Conservation (phyloP, 1,284 basidiomycete genomes). For the Cerioporus squamosus region DNA sequence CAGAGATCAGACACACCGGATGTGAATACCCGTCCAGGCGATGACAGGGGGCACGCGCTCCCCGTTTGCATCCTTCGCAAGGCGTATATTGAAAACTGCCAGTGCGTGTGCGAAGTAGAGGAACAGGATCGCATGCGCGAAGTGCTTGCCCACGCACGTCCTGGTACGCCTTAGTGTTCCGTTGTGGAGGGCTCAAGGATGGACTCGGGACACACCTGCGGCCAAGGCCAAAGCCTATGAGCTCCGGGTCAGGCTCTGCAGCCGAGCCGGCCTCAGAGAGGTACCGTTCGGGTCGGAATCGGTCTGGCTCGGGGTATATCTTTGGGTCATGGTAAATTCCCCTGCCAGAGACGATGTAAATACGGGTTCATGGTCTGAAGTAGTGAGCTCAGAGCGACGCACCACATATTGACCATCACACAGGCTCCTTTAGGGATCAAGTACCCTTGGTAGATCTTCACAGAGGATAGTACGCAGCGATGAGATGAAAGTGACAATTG, state of each 20-base stretch:
- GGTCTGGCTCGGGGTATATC: conserved; percentile 20
- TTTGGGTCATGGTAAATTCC: conserved; percentile 22
- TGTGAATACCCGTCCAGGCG: not conserved
- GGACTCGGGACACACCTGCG: not conserved
- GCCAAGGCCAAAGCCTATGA: conserved; percentile 7
- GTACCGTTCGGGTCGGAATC: conserved; percentile 13
- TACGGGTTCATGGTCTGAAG: not conserved
- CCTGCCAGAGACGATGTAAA: conserved; percentile 5
- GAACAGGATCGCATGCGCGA: conserved; percentile 2
- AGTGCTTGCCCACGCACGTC: conserved; percentile 9
- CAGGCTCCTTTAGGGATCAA: conserved; percentile 1
- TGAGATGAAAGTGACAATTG: not conserved
- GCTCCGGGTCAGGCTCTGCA: not conserved
- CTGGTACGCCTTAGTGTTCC: not conserved
- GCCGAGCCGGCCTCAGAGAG: not conserved
- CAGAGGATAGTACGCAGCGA: not conserved
- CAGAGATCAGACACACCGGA: not conserved
- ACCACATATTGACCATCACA: conserved; percentile 6
- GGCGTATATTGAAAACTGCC: conserved; percentile 7
- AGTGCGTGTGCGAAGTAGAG: conserved; percentile 7
- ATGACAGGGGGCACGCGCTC: not conserved
- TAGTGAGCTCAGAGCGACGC: too few relatives aligned
- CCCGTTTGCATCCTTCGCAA: conserved; percentile 1
- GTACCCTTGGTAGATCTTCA: not conserved
- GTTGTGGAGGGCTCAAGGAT: not conserved